Evolutionary conservation across 768 basidiomycete species (phyloP).

Genomic region (Plicaturopsis crispa): DNA sequence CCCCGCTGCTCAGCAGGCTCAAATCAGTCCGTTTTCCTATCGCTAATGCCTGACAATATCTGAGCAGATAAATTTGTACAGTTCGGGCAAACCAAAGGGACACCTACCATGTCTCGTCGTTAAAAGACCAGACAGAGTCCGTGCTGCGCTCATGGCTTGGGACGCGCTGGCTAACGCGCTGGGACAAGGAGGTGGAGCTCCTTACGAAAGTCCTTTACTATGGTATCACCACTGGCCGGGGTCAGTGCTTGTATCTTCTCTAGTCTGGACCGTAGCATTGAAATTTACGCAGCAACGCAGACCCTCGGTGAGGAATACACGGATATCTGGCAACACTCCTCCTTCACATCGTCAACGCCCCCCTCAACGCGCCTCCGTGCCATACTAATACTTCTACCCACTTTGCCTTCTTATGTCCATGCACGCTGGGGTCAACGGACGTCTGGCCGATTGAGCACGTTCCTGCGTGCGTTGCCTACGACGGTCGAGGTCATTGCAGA

Average conservation of each 20-base stretch:
- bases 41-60: neutral
- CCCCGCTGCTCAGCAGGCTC: constrained; percentile 76
- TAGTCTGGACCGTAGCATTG: constrained; percentile 2
- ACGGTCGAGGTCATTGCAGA: constrained; percentile 54
- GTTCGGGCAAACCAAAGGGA: constrained; percentile 85
- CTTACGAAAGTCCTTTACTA: constrained; percentile 63
- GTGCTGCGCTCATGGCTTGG: constrained; percentile 76
- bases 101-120: constrained; percentile 62
- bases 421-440: constrained; percentile 35
- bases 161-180: constrained; percentile 69
- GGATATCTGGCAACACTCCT: constrained; percentile 69
- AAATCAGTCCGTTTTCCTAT: constrained; percentile 57
- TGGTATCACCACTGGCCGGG: constrained; percentile 67
- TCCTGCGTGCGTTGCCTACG: constrained; percentile 33
- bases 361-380: constrained; percentile 40
- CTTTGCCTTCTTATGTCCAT: constrained; percentile 57
- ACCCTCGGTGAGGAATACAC: constrained; percentile 91
- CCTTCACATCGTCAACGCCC: constrained; percentile 25
- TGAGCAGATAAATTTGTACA: constrained; percentile 21
- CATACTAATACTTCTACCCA: constrained; percentile 56
- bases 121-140: constrained; percentile 70
- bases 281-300: constrained; percentile 48
- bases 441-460: constrained; percentile 22
- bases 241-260: constrained; percentile 28
- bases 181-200: constrained; percentile 78